These are phyloP conservation scores for Boletus sp. DNA, from an alignment of 768 basidiomycete species.

Conservation along the genomic window DNA sequence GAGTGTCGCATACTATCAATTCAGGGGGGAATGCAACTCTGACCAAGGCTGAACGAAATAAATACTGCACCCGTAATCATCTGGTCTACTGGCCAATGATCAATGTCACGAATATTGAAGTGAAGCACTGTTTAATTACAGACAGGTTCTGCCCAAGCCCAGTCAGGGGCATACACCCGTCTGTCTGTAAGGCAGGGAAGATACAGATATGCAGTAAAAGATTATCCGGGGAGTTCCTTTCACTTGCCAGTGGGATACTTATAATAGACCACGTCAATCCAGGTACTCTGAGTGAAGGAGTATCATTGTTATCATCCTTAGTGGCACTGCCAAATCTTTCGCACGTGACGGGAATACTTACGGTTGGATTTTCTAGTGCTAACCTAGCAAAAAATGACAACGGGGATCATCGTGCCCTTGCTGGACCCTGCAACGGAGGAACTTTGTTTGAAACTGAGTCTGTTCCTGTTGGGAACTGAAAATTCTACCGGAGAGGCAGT, in stretches of 20 bases:
- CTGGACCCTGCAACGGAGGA: background rate
- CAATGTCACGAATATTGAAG: background rate
- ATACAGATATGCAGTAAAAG: background rate
- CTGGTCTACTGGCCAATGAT: background rate
- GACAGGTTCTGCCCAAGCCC: background rate
- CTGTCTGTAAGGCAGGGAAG: background rate
- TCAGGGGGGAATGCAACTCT: background rate
- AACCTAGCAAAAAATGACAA: background rate
- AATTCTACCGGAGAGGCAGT: constrained; percentile 1
- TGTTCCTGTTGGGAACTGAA: constrained; percentile 10
- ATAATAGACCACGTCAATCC: background rate
- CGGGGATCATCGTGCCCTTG: background rate
- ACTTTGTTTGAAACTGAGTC: background rate
- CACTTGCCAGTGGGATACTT: too few species aligned
- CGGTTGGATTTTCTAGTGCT: background rate
- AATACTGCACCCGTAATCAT: background rate
- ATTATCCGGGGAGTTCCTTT: background rate
- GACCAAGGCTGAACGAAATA: background rate
- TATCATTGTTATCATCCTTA: background rate
- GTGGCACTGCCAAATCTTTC: background rate
- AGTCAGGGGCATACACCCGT: background rate
- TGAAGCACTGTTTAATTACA: background rate
- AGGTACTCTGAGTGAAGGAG: background rate
- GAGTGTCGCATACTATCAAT: background rate
- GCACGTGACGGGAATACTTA: background rate